These are phyloP conservation scores for Termitomyces sp. DNA, from an alignment of 768 basidiomycete species.

Conservation along the genomic window DNA sequence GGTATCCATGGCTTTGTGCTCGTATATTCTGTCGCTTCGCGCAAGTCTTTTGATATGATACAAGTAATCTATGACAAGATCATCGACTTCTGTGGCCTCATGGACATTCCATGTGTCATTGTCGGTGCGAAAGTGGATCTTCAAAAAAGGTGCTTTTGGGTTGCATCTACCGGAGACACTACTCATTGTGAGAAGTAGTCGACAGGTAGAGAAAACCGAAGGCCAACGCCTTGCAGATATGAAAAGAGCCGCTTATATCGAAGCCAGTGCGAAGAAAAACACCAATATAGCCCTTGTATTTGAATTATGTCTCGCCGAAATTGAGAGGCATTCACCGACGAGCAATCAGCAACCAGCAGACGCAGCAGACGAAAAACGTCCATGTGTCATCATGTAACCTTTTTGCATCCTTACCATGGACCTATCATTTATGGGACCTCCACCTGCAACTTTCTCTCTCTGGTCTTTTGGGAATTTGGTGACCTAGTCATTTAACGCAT, in stretches of 20 bases:
- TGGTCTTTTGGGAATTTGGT: constrained; percentile 5
- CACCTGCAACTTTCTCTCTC: background rate
- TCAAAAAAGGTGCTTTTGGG: constrained; percentile 52
- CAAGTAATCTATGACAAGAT: constrained; percentile 91
- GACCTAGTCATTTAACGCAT: background rate
- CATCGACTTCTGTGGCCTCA: constrained; percentile 76
- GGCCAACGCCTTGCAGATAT: constrained; percentile 66
- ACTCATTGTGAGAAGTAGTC: constrained; percentile 26
- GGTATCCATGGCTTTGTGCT: constrained; percentile 94
- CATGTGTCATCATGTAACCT: constrained; percentile 52
- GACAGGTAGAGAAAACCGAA: constrained; percentile 64
- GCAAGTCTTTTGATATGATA: constrained; percentile 88
- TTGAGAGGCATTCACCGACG: constrained; percentile 57
- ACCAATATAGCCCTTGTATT: constrained; percentile 81
- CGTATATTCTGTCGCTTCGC: constrained; percentile 85
- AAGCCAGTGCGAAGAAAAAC: constrained; percentile 82
- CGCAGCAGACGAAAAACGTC: constrained; percentile 24
- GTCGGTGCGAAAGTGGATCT: constrained; percentile 90
- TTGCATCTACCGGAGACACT: constrained; percentile 4
- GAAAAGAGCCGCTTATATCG: constrained; percentile 73
- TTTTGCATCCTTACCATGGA: background rate
- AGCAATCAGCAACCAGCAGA: constrained; percentile 36
- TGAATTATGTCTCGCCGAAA: constrained; percentile 73
- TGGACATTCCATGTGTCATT: constrained; percentile 83
- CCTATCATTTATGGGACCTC: background rate